Evolutionary conservation across 257 asterid genomes (phyloP), one percentile per base, ranked within the genome.

Genomic region (Phtheirospermum japonicum): DNA sequence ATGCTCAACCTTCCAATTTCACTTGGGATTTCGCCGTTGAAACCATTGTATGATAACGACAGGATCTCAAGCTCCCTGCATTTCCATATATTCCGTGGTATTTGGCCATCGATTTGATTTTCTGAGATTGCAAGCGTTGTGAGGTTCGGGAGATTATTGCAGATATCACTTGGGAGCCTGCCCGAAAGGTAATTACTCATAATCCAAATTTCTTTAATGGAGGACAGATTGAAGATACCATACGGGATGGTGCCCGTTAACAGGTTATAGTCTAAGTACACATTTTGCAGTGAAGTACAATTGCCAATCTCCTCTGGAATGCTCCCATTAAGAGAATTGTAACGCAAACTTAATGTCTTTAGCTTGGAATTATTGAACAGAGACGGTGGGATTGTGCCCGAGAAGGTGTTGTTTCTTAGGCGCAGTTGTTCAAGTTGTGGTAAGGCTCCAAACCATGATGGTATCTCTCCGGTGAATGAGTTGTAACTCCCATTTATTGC

Each of bases 1-100:
- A 34, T 65, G n/a, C 12, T 9, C 51, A 71, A 50, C 50, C 58
- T 57, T 13, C 64, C 69, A 14, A 69, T 31, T 57, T 49, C 64
- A 36, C 71, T 59, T 8, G 75, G 84, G 37, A 80, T 63, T 8
- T 31, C 43, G 9, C 80, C 78, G 26, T 19, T 62, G 63, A 81
- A 68, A 6, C 68, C 63, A 63, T 81, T 81, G 57, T 3, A 28
- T 30, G 79, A 67, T 23, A 78, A 63, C 9, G 78, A 52, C 13
- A 77, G 9, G 14, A 7, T 2, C 50, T 67, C 52, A 18, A 81
- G 75, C 13, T 59, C 30, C 6, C 57, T 61, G 45, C 83, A 81
- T 36, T 59, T 73, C 66, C 66, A 31, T 19, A 80, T 6, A 51
- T 45, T 68, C 3, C 52, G 9, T 6, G 83, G 79, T 43, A 80